Percentiles rank a stretch among this genome's conserved stretches.
These are phyloP conservation scores for Podaxis sp. DNA, from an alignment of 768 basidiomycete species.

Conservation along the genomic window DNA sequence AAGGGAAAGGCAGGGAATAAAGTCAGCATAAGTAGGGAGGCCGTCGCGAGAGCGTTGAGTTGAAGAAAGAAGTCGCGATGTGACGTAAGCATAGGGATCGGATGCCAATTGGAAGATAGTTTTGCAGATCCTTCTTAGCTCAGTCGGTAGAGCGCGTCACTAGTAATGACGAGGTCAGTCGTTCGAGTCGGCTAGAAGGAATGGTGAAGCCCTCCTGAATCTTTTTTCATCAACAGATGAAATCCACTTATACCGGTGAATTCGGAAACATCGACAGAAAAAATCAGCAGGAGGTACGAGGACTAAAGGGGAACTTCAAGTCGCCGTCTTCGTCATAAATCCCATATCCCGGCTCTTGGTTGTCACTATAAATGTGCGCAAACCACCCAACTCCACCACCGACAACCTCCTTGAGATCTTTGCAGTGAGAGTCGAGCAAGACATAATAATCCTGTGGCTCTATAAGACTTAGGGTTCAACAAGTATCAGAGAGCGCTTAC, in stretches of 20 bases:
- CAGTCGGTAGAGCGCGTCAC: constrained; percentile 58
- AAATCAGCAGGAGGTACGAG: constrained; percentile 45
- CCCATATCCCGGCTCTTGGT: constrained; percentile 55
- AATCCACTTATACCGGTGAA: no score
- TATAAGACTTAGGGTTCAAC: neutral
- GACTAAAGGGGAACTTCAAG: constrained; percentile 51
- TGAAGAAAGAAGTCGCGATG: no score
- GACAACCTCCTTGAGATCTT: constrained; percentile 44
- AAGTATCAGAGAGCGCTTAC: constrained; percentile 24
- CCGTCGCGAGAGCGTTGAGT: no score
- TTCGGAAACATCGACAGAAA: neutral
- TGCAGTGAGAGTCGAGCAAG: constrained; percentile 53
- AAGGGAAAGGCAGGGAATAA: no score
- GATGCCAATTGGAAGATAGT: no score
- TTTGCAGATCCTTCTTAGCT: constrained; percentile 22
- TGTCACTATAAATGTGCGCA: constrained; percentile 60
- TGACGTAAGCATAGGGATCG: no score
- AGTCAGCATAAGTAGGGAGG: no score
- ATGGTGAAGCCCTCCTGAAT: constrained; percentile 7
- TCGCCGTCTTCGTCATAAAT: constrained; percentile 41
- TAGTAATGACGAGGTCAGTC: constrained; percentile 72
- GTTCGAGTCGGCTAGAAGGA: constrained; percentile 55
- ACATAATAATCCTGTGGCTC: constrained; percentile 45
- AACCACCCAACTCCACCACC: constrained; percentile 66
- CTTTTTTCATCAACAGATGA: no score